A percentile compares a stretch with the other conserved stretches of the same genome.
Conservation (phyloP, 768 basidiomycete species). For the Phanerochaete carnosa region DNA sequence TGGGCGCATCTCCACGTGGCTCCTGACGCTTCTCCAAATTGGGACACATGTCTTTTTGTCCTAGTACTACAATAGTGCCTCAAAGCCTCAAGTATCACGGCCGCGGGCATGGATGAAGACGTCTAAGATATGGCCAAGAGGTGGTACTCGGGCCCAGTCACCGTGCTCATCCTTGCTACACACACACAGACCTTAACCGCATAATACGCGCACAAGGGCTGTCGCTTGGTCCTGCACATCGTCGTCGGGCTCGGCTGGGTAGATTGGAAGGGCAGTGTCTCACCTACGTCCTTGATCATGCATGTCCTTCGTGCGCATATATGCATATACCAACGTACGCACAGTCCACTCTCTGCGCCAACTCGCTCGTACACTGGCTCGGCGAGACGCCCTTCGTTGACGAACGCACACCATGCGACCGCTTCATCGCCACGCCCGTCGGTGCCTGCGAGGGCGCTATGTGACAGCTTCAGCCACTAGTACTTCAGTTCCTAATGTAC, state of each 20-base stretch:
- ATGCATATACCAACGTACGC: background rate
- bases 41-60: no score
- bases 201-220: constrained; percentile 88
- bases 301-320: constrained; percentile 8
- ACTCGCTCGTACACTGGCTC: constrained; percentile 95
- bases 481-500: constrained; percentile 97
- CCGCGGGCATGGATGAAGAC: constrained; percentile 87
- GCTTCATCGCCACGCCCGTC: constrained; percentile 81
- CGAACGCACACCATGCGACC: constrained; percentile 91
- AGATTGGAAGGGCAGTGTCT: constrained; percentile 80
- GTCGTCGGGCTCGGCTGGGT: constrained; percentile 63
- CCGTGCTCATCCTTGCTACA: constrained; percentile 96
- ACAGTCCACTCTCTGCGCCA: constrained; percentile 96
- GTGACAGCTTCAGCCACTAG: constrained; percentile 99
- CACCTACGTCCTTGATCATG: constrained; percentile 74
- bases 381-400: constrained; percentile 92
- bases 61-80: no score
- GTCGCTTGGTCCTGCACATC: constrained; percentile 76
- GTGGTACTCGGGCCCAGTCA: constrained; percentile 99
- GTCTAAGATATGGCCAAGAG: constrained; percentile 97
- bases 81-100: constrained; percentile 84
- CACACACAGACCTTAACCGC: constrained; percentile 96
- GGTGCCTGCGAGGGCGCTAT: constrained; percentile 96
- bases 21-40: no score
- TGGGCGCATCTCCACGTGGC: no score